phyloP scores from a whole-genome alignment of 2,329 filamentous ascomycete genomes.

The Hyphodiscus sp. region DNA sequence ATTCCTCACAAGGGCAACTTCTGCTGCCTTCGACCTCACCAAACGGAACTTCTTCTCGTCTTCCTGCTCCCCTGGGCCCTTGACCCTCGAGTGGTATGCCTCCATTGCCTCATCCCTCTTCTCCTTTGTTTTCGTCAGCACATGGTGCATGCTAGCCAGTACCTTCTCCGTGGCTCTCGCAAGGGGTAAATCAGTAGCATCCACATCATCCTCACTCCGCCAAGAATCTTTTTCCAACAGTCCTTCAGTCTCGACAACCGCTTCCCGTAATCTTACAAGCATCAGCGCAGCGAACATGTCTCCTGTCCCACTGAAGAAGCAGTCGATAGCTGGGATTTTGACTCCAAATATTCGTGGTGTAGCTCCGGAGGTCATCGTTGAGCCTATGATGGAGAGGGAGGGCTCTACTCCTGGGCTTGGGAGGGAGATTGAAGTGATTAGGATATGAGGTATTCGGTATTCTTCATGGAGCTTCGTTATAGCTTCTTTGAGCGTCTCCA shows the following conservation, averaged over 20 bases:
- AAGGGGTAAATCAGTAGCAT: slow-evolving; percentile 67
- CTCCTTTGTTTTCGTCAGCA: slow-evolving; percentile 61
- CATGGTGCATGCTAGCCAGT: slow-evolving; percentile 84
- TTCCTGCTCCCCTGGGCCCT: slow-evolving; percentile 33
- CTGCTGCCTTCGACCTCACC: slow-evolving; percentile 74
- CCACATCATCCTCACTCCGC: slow-evolving; percentile 68
- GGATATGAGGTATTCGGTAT: slow-evolving; percentile 76
- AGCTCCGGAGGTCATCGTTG: slow-evolving; percentile 58
- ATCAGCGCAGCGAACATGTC: slow-evolving; percentile 97
- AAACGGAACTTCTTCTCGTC: slow-evolving; percentile 48
- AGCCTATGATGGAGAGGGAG: slow-evolving; percentile 69
- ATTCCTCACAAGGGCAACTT: slow-evolving; percentile 78
- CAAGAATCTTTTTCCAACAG: slow-evolving; percentile 58
- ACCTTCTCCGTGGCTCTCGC: slow-evolving; percentile 81
- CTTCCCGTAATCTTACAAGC: slow-evolving; percentile 81
- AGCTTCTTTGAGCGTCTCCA: slow-evolving; percentile 64
- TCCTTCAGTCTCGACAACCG: slow-evolving; percentile 45
- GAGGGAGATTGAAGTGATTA: slow-evolving; percentile 82
- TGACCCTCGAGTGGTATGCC: slow-evolving; percentile 39
- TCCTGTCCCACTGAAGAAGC: slow-evolving; percentile 93
- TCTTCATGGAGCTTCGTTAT: slow-evolving; percentile 70
- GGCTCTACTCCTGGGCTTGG: slow-evolving; percentile 43
- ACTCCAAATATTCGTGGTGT: slow-evolving; percentile 81
- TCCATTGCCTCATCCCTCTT: slow-evolving; percentile 61
- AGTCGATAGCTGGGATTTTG: slow-evolving; percentile 78